A percentile compares a stretch with the other conserved stretches of the same genome.
These are phyloP conservation scores for Aspergillus pseudotamarii DNA, from an alignment of 2,329 filamentous ascomycete species.

Conservation along the genomic window DNA sequence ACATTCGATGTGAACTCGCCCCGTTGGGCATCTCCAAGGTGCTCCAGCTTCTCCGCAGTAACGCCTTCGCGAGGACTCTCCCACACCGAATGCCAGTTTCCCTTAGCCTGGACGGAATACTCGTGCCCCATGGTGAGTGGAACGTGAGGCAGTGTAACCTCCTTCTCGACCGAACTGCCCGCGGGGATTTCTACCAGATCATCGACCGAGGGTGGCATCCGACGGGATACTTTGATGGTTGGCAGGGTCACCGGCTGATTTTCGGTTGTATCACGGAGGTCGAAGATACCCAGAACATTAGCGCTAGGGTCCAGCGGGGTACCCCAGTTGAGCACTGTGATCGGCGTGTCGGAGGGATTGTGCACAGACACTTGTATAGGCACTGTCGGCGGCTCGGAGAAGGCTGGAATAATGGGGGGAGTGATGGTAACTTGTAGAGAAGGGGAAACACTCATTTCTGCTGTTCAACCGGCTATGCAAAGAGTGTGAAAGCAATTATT, in stretches of 20 bases:
- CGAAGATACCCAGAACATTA: slow-evolving; percentile 34
- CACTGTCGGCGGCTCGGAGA: slow-evolving; percentile 20
- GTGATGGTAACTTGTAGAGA: slow-evolving; percentile 23
- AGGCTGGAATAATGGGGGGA: slow-evolving; percentile 15
- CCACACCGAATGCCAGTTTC: slow-evolving; percentile 43
- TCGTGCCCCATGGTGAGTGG: slow-evolving; percentile 32
- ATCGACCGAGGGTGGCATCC: slow-evolving; percentile 31
- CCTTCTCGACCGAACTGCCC: slow-evolving; percentile 22
- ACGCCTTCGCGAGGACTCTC: slow-evolving; percentile 25
- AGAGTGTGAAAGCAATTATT: background rate
- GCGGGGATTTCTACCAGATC: slow-evolving; percentile 37
- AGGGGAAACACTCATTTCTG: background rate
- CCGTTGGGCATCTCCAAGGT: slow-evolving; percentile 19
- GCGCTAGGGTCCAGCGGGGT: slow-evolving; percentile 40
- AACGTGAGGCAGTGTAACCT: slow-evolving; percentile 30
- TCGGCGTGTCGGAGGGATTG: slow-evolving; percentile 29
- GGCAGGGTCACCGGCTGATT: slow-evolving; percentile 28
- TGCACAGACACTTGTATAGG: slow-evolving; percentile 31
- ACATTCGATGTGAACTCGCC: slow-evolving; percentile 32
- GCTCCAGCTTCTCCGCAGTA: slow-evolving; percentile 24
- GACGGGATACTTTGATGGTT: slow-evolving; percentile 37
- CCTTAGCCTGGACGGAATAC: slow-evolving; percentile 36
- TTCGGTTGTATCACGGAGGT: slow-evolving; percentile 27
- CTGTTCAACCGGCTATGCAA: no score
- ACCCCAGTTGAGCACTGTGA: slow-evolving; percentile 42